Evolutionary conservation across 257 asterid species (phyloP).

Genomic region (Solanum rostratum): DNA sequence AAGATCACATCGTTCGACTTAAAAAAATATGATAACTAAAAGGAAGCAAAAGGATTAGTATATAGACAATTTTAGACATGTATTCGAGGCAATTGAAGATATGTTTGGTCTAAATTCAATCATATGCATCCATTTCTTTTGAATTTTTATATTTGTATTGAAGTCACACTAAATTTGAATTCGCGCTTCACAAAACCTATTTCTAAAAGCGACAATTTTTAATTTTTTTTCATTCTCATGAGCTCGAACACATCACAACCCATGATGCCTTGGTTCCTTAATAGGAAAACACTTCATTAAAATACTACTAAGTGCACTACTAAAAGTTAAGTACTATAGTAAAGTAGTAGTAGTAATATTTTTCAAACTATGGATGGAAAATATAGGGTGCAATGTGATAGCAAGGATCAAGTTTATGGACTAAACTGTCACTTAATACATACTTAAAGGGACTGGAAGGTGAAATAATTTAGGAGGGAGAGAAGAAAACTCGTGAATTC

Average conservation of each 20-base stretch:
- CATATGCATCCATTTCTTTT: too few species aligned
- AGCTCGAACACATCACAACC: rapidly evolving
- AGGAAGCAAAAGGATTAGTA: too few species aligned
- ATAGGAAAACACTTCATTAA: not conserved
- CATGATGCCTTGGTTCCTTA: not conserved
- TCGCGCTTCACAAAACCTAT: rapidly evolving
- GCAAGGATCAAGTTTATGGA: not conserved
- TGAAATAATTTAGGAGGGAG: not conserved
- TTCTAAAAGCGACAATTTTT: not conserved
- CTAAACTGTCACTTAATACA: not conserved
- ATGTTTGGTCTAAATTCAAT: too few species aligned
- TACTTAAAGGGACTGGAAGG: not conserved
- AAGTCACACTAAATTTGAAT: not conserved
- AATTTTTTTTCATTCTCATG: not conserved
- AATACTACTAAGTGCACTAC: too few species aligned
- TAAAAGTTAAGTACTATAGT: too few species aligned
- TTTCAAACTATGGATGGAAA: not conserved
- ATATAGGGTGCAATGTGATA: not conserved
- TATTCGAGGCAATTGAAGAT: too few species aligned
- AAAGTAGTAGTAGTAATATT: too few species aligned
- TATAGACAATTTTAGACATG: too few species aligned
- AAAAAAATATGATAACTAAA: too few species aligned
- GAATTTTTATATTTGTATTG: not conserved
- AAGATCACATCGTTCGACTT: too few species aligned
- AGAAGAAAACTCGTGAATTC: not conserved